Base-by-base conservation (phyloP, 1,284 basidiomycete genomes). In the Tilletia walkeri region DNA sequence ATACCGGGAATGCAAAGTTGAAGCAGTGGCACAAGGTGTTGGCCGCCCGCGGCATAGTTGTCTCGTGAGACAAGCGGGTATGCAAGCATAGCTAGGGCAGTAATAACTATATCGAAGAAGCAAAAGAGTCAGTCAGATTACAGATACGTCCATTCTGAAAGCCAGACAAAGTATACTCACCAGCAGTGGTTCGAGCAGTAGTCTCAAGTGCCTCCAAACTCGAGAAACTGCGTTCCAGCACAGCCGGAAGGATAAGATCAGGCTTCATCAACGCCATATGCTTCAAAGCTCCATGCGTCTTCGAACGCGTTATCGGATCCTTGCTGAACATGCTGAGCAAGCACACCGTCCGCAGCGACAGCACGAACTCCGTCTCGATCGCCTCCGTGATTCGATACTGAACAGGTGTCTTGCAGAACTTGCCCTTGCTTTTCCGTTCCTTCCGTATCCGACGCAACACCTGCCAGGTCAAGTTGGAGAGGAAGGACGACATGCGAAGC, bases 311-410 rank as follows among this genome's bases (percentile, higher is more conserved):
- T 45, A 86, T 78, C 66, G 85, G 82, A 67, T 87, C 86, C 84
- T 98, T 97, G 67, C 93, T 90, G 85, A 99, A 99, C 91, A 99
- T 96, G 30, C 93, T 90, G 14, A 98, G 88, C 47, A 99, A 86
- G 0, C 93, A 92, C 9, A 95, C 92, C 0, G 93, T 95, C 53
- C 92, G 89, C 54, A 98, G 87, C 54, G 88, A 90, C 34, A 87
- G 86, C 30, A 97, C 93, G 79, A 99, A 94, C 36, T 90, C 89
- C 68, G 89, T 89, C 70, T 92, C 90, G 79, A 99, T 95, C 30
- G 86, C 86, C 4, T 89, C 88, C 12, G 47, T 50, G 59, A 99
- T 86, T 10, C 94, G 89, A 79, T 90, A 86, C 30, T 84, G 83
- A 87, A 86, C 82, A 0, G 95, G 95, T 0, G 91, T 96, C 83